phyloP scores from a whole-genome alignment of 139 green algal genomes.

The Coccomyxa sp. region DNA sequence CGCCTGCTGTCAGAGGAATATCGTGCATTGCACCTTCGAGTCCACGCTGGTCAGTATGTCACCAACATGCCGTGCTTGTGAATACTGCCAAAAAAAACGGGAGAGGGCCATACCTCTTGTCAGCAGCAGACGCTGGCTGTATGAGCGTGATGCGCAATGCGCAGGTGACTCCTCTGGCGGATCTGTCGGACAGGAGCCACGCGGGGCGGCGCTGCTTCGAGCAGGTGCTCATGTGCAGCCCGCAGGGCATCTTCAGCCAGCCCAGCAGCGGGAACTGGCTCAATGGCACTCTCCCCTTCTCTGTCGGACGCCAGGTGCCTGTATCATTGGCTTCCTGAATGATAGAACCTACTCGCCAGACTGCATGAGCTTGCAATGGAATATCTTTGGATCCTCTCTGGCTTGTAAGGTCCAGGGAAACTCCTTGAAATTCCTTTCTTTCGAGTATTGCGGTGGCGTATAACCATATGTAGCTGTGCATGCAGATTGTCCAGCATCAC shows the following conservation, averaged over 20 bases:
- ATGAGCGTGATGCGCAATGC: background rate
- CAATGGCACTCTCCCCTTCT: background rate
- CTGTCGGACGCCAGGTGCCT: conserved; percentile 11
- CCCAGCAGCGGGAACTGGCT: conserved; percentile 1
- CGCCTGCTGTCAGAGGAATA: no score
- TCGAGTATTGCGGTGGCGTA: no score
- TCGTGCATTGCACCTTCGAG: no score
- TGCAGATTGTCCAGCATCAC: no score
- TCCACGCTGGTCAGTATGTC: no score
- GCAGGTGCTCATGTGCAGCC: conserved; percentile 9
- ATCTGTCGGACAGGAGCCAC: conserved; percentile 4
- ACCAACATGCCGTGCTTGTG: no score
- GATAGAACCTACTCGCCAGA: background rate
- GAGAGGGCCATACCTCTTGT: background rate
- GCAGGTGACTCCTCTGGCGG: conserved; percentile 9
- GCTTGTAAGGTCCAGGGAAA: no score
- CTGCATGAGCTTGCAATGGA: no score
- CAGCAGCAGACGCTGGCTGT: background rate
- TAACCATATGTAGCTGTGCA: no score
- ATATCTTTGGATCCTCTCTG: no score
- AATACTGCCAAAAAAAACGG: background rate
- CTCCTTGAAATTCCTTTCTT: no score
- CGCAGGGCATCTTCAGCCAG: conserved; percentile 6
- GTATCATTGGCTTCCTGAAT: background rate
- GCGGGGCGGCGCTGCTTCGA: conserved; percentile 6